Base-by-base conservation (phyloP, 2,329 filamentous ascomycete species). In the Onygena corvina region DNA sequence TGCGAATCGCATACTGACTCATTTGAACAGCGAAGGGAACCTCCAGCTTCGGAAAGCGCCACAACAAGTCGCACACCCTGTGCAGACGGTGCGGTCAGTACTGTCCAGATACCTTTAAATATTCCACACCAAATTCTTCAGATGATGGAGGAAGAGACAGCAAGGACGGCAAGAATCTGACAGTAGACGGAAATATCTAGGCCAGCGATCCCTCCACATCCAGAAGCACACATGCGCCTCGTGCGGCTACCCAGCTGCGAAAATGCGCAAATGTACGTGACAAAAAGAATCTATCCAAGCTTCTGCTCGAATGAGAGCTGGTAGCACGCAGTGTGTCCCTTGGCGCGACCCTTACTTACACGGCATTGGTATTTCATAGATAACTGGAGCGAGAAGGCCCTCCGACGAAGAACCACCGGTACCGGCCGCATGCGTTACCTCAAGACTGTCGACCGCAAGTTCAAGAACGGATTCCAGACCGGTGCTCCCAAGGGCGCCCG, bases 321-420 rank as follows among this genome's bases (percentile, higher is more conserved):
- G 23, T 9, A 18, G 5, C 33, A n/a, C 33, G n/a, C n/a, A 35
- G n/a, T 14, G 33, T 35, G 14, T 14, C 7, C 30, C 16, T 18
- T n/a, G 14, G 8, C 11, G 33, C 11, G 16, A 31, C 12, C 4
- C 14, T 36, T 29, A 45, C 29, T 48, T 52, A 29, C 48, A 48
- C 21, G 48, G 23, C 12, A 29, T 38, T 45, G 8, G 3, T 50
- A 46, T 56, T 49, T 50, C 55, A 70, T 69, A 96, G 90, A 83
- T 84, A 95, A 98, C 86, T 98, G 92, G 92, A 81, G 86, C 73
- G 90, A 96, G 82, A 98, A 98, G 86, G 90, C 89, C 66, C 96
- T 96, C 87, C 81, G 92, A 74, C 93, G 92, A 84, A 96, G 95
- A 89, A 95, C 90, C 69, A 90, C 86, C 71, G 92, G 92, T 67